These are phyloP conservation scores for Aegilops umbellulata DNA, from an alignment of 176 grass and related monocot genomes.

Conservation along the genomic window DNA sequence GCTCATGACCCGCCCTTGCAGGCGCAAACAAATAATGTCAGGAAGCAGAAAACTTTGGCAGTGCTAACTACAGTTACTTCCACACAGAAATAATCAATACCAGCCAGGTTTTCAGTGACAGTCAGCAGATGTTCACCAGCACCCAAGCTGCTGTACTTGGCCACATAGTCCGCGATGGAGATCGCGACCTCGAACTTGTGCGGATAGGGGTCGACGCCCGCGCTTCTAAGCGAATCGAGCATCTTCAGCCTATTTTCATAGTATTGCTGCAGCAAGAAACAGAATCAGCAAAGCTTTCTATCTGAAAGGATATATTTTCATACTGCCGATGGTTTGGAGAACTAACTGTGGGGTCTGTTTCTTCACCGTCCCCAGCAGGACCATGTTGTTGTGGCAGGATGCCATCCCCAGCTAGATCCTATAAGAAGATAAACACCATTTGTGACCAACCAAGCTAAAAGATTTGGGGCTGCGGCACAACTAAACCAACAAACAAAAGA, in stretches of 20 bases:
- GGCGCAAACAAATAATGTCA: not conserved
- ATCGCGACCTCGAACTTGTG: conserved; percentile 51
- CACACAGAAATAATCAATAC: conserved; percentile 20
- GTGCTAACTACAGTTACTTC: not conserved
- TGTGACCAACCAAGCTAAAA: not conserved
- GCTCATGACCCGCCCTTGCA: conserved; percentile 64
- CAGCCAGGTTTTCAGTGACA: conserved; percentile 45
- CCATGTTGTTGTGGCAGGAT: not conserved
- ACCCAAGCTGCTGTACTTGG: conserved; percentile 43
- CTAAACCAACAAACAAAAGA: not conserved
- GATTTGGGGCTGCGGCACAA: not conserved
- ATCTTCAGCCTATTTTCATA: conserved; percentile 54
- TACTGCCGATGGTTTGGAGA: not conserved
- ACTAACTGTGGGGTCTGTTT: conserved; percentile 60
- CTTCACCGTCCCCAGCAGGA: conserved; percentile 43
- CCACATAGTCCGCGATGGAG: conserved; percentile 6
- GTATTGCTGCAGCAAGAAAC: conserved; percentile 50
- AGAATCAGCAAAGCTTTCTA: not conserved
- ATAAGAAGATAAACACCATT: not conserved
- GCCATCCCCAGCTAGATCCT: not conserved
- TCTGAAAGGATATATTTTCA: not conserved
- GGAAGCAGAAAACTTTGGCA: not conserved
- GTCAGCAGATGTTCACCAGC: conserved; percentile 30
- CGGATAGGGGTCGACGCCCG: conserved; percentile 48
- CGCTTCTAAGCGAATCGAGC: conserved; percentile 32